These are phyloP conservation scores for Lasiosphaeris hirsuta DNA, from an alignment of 495 filamentous ascomycete species.

Conservation along the genomic window DNA sequence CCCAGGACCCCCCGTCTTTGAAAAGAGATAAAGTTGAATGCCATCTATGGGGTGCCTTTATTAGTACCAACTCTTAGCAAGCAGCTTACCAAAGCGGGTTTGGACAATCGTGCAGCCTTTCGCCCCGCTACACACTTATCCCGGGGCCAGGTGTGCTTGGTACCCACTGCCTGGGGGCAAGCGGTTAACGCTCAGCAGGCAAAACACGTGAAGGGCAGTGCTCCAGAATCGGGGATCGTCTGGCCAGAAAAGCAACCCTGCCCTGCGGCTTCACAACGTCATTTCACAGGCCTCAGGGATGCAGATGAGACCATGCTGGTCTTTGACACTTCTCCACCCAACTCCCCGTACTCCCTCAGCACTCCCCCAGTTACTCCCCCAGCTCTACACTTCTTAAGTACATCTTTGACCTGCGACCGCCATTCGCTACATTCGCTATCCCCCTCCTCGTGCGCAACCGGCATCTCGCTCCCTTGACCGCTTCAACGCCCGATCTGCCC, in stretches of 20 bases:
- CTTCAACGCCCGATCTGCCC: neutral
- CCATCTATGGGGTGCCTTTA: too few relatives aligned
- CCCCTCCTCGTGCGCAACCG: neutral
- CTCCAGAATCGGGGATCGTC: neutral
- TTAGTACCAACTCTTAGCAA: too few relatives aligned
- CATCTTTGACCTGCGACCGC: neutral
- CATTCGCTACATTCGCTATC: neutral
- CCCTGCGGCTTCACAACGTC: constrained; percentile 4
- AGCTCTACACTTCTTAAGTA: neutral
- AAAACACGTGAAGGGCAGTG: neutral
- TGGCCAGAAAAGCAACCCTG: neutral
- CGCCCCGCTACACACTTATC: neutral
- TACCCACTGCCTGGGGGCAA: neutral
- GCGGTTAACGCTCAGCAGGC: neutral
- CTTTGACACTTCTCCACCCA: neutral
- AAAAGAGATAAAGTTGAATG: too few relatives aligned
- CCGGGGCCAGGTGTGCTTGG: too few relatives aligned
- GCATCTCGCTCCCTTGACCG: neutral
- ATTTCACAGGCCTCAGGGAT: neutral
- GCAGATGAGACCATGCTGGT: constrained; percentile 9
- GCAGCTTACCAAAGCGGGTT: too few relatives aligned
- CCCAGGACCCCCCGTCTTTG: too few relatives aligned
- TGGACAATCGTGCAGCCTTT: neutral
- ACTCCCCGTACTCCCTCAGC: neutral
- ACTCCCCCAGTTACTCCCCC: neutral